Base-by-base conservation (phyloP, 768 basidiomycete species). In the Imleria badia region DNA sequence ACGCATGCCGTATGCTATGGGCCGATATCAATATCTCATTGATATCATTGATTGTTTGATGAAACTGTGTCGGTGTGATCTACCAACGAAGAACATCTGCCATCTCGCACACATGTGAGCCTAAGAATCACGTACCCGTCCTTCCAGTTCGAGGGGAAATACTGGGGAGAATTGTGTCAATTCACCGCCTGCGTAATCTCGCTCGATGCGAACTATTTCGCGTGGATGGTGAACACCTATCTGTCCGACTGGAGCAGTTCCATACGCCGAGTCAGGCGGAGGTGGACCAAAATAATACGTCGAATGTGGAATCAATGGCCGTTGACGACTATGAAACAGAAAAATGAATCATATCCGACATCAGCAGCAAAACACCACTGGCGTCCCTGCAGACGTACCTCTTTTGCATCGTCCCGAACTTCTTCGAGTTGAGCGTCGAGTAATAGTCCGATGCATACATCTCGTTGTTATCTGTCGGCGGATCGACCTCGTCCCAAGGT, bases 181-280 rank as follows among this genome's bases (percentile, higher is more conserved):
- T 67, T 98, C 96, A 3, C 96, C 97, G 1, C 86, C 86, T 14
- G 77, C 82, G 69, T 97, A 99, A 70, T 99, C 97, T 49, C 97
- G 76, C 71, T 98, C 96, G 39, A 99, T 76, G 42, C 96, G 79
- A 48, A 99, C 75, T 54, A 99, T 83, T 74, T 98, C 96, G 49
- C 95, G 84, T 15, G 96, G 95, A 61, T 91, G 86, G 67, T 97
- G 91, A 22, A 87, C 73, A 3, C 94, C 95, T 53, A 98, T 88
- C 48, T 87, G 85, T 2, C 96, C 96, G 7, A 87, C 73, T 10
- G 92, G 92, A 2, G 78, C 73, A 0, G 88, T 91, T 3, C 91
- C 91, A 67, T 83, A 97, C 29, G 90, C 91, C 34, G 89, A 81
- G 59, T 83, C 84, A n/a, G 80, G 68, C 3, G 86, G 78, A 17